phyloP scores from a whole-genome alignment of 345 rosid genomes.

The Hibiscus mutabilis region DNA sequence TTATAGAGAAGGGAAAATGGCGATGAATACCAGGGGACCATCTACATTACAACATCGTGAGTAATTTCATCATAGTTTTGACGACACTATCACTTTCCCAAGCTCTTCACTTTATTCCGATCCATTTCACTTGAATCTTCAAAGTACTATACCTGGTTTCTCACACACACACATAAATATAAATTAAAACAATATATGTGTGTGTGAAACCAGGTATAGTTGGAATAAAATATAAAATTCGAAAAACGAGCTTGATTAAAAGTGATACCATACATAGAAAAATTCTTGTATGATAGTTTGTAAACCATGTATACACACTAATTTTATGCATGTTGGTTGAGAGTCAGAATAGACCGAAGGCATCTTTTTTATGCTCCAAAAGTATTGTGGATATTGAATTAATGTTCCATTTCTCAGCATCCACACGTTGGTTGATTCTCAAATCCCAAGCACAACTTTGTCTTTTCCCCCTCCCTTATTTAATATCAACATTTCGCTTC shows the following conservation, averaged over 20 bases:
- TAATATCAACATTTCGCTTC: too few relatives aligned
- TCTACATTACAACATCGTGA: slow-evolving; percentile 1
- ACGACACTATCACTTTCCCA: background rate
- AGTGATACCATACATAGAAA: too few relatives aligned
- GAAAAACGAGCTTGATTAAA: too few relatives aligned
- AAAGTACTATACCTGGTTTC: too few relatives aligned
- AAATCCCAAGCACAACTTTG: background rate
- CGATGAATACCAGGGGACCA: background rate
- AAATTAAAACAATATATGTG: too few relatives aligned
- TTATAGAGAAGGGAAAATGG: background rate
- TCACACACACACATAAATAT: too few relatives aligned
- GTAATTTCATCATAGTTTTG: background rate
- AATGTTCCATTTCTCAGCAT: background rate
- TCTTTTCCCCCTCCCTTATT: background rate
- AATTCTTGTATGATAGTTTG: background rate
- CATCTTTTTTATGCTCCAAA: background rate
- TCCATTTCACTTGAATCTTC: background rate
- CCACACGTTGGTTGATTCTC: background rate
- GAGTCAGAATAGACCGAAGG: background rate
- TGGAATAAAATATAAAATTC: too few relatives aligned
- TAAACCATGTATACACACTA: background rate
- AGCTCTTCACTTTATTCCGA: background rate
- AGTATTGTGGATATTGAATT: background rate
- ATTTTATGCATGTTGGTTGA: background rate
- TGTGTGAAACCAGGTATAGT: too few relatives aligned